Evolutionary conservation across 202 grass and related monocot genomes (phyloP).

Genomic region (Alloteropsis angusta): DNA sequence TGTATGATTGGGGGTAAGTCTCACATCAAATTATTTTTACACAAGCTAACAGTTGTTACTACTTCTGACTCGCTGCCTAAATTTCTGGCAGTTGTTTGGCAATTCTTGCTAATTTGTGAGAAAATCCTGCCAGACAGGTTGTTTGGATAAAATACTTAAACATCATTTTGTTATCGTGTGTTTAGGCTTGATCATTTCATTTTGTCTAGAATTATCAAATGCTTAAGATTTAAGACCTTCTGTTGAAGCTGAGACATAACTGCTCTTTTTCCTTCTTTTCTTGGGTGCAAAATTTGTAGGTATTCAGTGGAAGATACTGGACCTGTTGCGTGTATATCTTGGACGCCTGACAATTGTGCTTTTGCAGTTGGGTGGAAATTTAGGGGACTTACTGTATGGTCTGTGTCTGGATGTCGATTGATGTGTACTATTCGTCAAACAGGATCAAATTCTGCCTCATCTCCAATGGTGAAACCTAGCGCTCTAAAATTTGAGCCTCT

Average conservation of each 20-base stretch:
- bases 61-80: not conserved
- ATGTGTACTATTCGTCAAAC: constrained; percentile 97
- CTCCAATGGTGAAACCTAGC: constrained; percentile 61
- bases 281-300: constrained; percentile 42
- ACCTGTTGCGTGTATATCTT: constrained; percentile 87
- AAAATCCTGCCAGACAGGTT: not conserved
- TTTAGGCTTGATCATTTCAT: not conserved
- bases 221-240: not conserved
- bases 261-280: not conserved
- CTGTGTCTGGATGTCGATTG: constrained; percentile 85
- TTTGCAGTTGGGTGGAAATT: constrained; percentile 96
- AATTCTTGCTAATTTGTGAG: not conserved
- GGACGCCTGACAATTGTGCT: constrained; percentile 96
- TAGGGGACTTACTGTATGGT: constrained; percentile 96
- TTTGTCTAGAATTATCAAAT: not conserved
- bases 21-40: not conserved
- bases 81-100: constrained; percentile 9
- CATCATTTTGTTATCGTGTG: not conserved
- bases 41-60: not conserved
- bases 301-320: constrained; percentile 97
- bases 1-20: constrained; percentile 93
- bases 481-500: constrained; percentile 82
- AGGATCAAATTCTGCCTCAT: constrained; percentile 66
- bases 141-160: not conserved
- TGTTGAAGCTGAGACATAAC: constrained; percentile 16